Evolutionary conservation across 1,284 basidiomycete genomes (phyloP).

Genomic region (Malassezia restricta): DNA sequence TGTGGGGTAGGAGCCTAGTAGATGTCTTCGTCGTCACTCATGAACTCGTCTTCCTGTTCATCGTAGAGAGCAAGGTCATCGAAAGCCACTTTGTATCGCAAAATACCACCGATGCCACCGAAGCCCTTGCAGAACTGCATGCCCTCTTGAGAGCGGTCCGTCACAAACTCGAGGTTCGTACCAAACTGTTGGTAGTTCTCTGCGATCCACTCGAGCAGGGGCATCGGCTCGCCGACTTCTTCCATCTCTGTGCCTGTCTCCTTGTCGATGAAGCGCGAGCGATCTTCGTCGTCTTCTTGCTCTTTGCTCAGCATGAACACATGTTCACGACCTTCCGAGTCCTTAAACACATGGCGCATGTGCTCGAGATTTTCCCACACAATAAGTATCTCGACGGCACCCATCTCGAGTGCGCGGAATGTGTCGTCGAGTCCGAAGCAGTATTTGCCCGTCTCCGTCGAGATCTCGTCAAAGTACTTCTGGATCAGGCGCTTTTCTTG

Average conservation of each 20-base stretch:
- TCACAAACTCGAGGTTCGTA: conserved; percentile 49
- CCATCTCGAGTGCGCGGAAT: conserved; percentile 87
- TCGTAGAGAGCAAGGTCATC: conserved; percentile 43
- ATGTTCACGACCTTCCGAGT: conserved; percentile 32
- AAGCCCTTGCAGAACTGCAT: conserved; percentile 98
- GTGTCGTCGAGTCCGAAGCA: conserved; percentile 98
- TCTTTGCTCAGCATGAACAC: conserved; percentile 41
- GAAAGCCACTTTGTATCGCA: conserved; percentile 52
- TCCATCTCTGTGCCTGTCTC: conserved; percentile 94
- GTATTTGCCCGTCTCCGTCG: conserved; percentile 90
- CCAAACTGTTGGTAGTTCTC: conserved; percentile 98
- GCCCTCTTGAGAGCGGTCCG: conserved; percentile 70
- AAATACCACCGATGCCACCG: conserved; percentile 87
- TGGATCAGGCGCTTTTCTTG: conserved; percentile 81
- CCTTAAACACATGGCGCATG: conserved; percentile 35
- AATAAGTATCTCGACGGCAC: conserved; percentile 89
- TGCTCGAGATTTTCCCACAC: conserved; percentile 76
- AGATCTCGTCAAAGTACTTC: conserved; percentile 98
- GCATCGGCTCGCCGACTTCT: conserved; percentile 49
- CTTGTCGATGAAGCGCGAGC: conserved; percentile 87
- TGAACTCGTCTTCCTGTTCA: conserved; percentile 42
- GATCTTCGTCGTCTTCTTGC: conserved; percentile 51
- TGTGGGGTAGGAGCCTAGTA: conserved; percentile 4
- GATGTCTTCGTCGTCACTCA: conserved; percentile 38
- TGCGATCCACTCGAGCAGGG: conserved; percentile 71